phyloP scores from a whole-genome alignment of 805 yeast genomes.

The Torulaspora delbrueckii region DNA sequence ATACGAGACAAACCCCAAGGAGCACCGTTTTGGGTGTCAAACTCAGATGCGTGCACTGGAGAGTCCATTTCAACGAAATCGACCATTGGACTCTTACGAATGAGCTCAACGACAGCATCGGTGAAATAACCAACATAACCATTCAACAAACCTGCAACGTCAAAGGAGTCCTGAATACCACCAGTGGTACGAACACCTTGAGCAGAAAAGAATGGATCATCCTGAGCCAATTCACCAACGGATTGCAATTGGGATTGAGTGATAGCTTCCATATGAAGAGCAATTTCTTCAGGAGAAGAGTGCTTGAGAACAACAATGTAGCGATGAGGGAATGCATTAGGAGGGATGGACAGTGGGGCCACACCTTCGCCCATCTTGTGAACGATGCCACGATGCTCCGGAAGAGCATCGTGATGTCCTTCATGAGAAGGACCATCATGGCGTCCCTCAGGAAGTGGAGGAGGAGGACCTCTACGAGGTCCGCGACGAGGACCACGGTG shows the following conservation, averaged over 20 bases:
- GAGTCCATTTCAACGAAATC: conserved; percentile 74
- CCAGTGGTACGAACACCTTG: conserved; percentile 36
- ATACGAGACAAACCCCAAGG: conserved; percentile 95
- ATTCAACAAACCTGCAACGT: conserved; percentile 50
- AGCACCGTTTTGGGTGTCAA: conserved; percentile 71
- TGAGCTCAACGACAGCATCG: conserved; percentile 64
- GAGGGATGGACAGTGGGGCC: conserved; percentile 47
- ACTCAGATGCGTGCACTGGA: conserved; percentile 56
- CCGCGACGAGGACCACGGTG: too few species aligned
- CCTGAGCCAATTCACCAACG: conserved; percentile 32
- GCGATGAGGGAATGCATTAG: conserved; percentile 51
- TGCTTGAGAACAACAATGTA: conserved; percentile 85
- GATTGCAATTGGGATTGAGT: conserved; percentile 46
- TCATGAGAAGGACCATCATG: not conserved
- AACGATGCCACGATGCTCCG: not conserved
- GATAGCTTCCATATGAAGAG: conserved; percentile 67
- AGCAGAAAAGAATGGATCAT: conserved; percentile 29
- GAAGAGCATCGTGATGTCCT: not conserved
- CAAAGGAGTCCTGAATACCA: conserved; percentile 58
- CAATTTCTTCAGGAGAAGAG: conserved; percentile 48
- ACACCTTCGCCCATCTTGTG: conserved; percentile 9
- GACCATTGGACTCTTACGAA: conserved; percentile 62
- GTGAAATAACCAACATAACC: conserved; percentile 89
- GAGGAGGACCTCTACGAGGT: too few species aligned
- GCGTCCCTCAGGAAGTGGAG: too few species aligned